These are phyloP conservation scores for Metarhizium brunneum DNA, from an alignment of 2,329 filamentous ascomycete genomes.

Conservation along the genomic window DNA sequence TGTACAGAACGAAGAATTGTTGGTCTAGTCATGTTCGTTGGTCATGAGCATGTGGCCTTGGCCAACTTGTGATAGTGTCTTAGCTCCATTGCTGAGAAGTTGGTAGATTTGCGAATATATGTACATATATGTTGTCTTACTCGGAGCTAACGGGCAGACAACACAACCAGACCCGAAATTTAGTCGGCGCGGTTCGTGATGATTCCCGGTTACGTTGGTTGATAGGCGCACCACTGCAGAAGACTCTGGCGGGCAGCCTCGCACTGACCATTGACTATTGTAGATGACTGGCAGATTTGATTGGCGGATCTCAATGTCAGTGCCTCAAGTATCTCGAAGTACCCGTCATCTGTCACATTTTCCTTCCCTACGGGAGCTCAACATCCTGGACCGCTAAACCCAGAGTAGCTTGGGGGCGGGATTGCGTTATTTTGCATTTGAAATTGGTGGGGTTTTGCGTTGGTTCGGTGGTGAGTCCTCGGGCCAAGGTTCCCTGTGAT, in stretches of 20 bases:
- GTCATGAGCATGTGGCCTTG: too few relatives aligned
- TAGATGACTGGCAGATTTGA: not conserved
- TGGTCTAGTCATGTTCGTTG: too few relatives aligned
- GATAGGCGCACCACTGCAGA: not conserved
- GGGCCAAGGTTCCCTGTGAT: not conserved
- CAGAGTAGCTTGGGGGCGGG: constrained; percentile 12
- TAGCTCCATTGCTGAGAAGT: too few relatives aligned
- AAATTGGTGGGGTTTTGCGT: not conserved
- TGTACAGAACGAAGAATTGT: too few relatives aligned
- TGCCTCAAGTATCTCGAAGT: constrained; percentile 12
- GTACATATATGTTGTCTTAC: not conserved
- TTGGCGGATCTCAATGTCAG: not conserved
- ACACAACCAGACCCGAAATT: not conserved
- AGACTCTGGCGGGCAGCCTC: not conserved
- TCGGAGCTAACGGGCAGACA: not conserved
- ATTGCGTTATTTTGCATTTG: constrained; percentile 11
- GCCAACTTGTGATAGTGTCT: too few relatives aligned
- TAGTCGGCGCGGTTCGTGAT: not conserved
- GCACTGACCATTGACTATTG: not conserved
- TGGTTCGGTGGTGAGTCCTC: not conserved
- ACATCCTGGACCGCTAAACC: constrained; percentile 11
- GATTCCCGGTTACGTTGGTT: not conserved
- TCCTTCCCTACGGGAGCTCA: constrained; percentile 4
- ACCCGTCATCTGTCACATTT: constrained; percentile 14
- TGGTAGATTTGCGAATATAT: too few relatives aligned